Conservation (phyloP, 2,329 filamentous ascomycete species). For the Fusarium concolor region DNA sequence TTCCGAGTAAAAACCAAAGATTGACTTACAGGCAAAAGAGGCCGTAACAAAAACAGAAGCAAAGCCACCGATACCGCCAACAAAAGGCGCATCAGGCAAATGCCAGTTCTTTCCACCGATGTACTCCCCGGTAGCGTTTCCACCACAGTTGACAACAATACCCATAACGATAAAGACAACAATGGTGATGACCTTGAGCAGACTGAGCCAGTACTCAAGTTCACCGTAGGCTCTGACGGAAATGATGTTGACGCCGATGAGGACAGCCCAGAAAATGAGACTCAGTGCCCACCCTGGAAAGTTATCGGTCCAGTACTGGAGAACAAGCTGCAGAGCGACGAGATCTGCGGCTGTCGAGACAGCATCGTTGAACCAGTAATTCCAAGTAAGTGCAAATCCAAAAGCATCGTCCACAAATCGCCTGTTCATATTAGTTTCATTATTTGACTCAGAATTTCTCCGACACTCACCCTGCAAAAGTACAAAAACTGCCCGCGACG, state of each 20-base stretch:
- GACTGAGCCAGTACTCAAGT: slow-evolving; percentile 67
- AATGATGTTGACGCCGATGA: slow-evolving; percentile 58
- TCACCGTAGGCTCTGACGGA: slow-evolving; percentile 53
- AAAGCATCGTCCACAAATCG: slow-evolving; percentile 66
- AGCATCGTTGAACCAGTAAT: slow-evolving; percentile 76
- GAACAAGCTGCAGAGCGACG: slow-evolving; percentile 63
- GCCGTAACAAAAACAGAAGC: slow-evolving; percentile 67
- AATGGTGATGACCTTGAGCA: slow-evolving; percentile 66
- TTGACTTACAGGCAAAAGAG: slow-evolving; percentile 66
- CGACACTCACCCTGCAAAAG: slow-evolving; percentile 53
- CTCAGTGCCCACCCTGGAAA: slow-evolving; percentile 73
- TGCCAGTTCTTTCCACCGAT: slow-evolving; percentile 70
- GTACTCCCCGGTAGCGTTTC: slow-evolving; percentile 63
- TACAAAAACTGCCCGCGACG: slow-evolving; percentile 67
- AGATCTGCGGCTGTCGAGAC: slow-evolving; percentile 66
- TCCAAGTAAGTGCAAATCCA: slow-evolving; percentile 67
- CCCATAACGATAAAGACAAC: slow-evolving; percentile 72
- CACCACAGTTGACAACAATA: slow-evolving; percentile 65
- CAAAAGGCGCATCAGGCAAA: slow-evolving; percentile 71
- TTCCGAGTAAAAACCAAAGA: too few species aligned
- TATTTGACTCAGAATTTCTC: slow-evolving; percentile 56
- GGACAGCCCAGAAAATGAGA: slow-evolving; percentile 68
- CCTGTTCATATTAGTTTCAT: slow-evolving; percentile 14
- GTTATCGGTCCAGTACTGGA: slow-evolving; percentile 71
- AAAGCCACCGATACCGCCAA: slow-evolving; percentile 73